Evolutionary conservation across 306 rosid genomes (phyloP).

Genomic region (Quercus berberidifolia): DNA sequence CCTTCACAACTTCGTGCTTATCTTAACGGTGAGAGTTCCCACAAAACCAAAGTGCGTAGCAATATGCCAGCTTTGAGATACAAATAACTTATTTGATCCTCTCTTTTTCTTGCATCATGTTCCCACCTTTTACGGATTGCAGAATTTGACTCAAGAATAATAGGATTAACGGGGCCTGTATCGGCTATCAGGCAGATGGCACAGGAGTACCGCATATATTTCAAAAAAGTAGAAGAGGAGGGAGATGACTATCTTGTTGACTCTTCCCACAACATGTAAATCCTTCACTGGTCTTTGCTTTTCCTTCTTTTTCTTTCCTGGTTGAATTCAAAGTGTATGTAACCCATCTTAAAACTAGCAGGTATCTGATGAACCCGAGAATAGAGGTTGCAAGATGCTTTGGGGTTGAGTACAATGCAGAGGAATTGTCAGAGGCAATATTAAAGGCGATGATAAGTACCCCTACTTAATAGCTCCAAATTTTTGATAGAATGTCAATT

Average conservation of each 20-base stretch:
- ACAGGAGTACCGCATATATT: constrained; percentile 78
- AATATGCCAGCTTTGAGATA: constrained; percentile 7
- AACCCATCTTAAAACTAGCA: constrained; percentile 34
- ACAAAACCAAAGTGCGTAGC: background rate
- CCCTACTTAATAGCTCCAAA: constrained; percentile 25
- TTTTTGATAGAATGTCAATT: background rate
- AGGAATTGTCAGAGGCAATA: constrained; percentile 62
- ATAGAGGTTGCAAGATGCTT: constrained; percentile 85
- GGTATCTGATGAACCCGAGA: constrained; percentile 78
- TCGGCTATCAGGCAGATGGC: constrained; percentile 87
- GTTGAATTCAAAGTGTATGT: constrained; percentile 17
- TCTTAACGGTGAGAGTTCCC: constrained; percentile 64
- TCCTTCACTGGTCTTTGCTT: constrained; percentile 2
- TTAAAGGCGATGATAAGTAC: constrained; percentile 45
- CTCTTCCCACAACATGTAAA: constrained; percentile 84
- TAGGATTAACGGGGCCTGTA: constrained; percentile 76
- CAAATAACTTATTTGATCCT: background rate
- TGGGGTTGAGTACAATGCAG: constrained; percentile 77
- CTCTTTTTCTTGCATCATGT: constrained; percentile 1
- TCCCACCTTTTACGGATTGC: constrained; percentile 19
- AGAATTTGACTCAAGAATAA: constrained; percentile 77
- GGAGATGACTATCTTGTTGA: constrained; percentile 88
- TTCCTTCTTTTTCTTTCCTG: background rate
- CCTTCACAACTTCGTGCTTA: constrained; percentile 73
- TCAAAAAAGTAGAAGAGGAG: constrained; percentile 79